These are phyloP conservation scores for Pittosporum tobira DNA, from an alignment of 129 eudicot species.

Conservation along the genomic window DNA sequence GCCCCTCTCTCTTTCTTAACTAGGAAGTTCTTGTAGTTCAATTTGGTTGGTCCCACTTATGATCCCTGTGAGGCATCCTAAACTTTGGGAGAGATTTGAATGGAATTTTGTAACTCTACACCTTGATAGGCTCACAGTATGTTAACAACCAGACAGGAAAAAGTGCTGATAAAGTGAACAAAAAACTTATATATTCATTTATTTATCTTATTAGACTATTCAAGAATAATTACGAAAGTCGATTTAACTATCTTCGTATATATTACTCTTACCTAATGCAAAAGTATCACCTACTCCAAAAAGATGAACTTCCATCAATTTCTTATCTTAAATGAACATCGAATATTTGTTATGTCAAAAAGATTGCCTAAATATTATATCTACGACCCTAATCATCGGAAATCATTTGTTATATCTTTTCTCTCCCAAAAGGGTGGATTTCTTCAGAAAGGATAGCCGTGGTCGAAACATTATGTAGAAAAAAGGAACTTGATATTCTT, in stretches of 20 bases:
- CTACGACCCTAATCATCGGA: too few species aligned
- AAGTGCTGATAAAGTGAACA: neutral
- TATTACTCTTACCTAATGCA: too few species aligned
- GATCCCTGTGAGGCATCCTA: conserved; percentile 1
- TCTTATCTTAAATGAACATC: too few species aligned
- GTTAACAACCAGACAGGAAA: neutral
- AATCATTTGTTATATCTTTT: too few species aligned
- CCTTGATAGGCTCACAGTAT: neutral
- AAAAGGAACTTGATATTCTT: neutral
- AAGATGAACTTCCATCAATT: too few species aligned
- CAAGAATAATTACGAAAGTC: neutral
- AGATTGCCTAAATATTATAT: too few species aligned
- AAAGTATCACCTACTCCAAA: too few species aligned
- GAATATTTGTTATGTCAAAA: too few species aligned
- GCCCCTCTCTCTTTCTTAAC: neutral
- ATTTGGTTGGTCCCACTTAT: neutral
- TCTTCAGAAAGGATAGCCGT: too few species aligned
- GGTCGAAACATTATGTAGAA: neutral
- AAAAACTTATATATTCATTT: conserved; percentile 4
- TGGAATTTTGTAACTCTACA: conserved; percentile 1
- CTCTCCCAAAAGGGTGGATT: too few species aligned
- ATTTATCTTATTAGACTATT: conserved; percentile 1
- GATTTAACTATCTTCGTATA: too few species aligned
- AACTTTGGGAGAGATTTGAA: conserved; percentile 4
- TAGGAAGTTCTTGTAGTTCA: conserved; percentile 1